These are phyloP conservation scores for Fusarium sp. DNA, from an alignment of 2,329 filamentous ascomycete species.

Conservation along the genomic window DNA sequence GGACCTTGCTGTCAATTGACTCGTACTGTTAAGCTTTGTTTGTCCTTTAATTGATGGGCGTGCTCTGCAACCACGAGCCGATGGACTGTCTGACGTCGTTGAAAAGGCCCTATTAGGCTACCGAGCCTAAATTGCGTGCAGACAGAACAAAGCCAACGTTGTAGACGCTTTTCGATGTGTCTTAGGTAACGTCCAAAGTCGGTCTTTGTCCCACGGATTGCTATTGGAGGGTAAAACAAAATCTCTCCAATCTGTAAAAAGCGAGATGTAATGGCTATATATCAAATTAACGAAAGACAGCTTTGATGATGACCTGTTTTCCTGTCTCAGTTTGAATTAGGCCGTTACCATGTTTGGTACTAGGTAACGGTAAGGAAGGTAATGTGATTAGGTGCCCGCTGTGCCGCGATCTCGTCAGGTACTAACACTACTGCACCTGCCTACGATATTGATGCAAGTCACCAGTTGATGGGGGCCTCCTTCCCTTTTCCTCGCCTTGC, in stretches of 20 bases:
- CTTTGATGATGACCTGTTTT: slow-evolving; percentile 8
- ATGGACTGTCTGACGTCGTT: slow-evolving; percentile 24
- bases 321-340: slow-evolving; percentile 1
- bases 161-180: slow-evolving; percentile 18
- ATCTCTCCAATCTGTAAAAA: slow-evolving; percentile 3
- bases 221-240: background rate
- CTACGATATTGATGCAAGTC: background rate
- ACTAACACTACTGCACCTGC: slow-evolving; percentile 12
- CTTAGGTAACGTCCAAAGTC: slow-evolving; percentile 6
- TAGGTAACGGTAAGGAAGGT: background rate
- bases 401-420: slow-evolving; percentile 26
- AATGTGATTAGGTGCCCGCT: slow-evolving; percentile 15
- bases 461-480: background rate
- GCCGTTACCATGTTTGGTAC: slow-evolving; percentile 10
- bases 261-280: background rate
- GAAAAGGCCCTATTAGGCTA: slow-evolving; percentile 1
- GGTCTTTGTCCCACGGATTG: background rate
- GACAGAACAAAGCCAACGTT: slow-evolving; percentile 2
- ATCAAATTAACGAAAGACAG: background rate
- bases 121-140: slow-evolving; percentile 9
- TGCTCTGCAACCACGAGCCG: background rate
- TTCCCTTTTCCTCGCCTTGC: slow-evolving; percentile 8
- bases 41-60: background rate
- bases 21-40: slow-evolving; percentile 11
- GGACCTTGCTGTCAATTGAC: slow-evolving; percentile 12